A percentile compares a stretch with the other conserved stretches of the same genome.
phyloP scores from a whole-genome alignment of 169 alveolate species.

The Eimeria praecox region DNA sequence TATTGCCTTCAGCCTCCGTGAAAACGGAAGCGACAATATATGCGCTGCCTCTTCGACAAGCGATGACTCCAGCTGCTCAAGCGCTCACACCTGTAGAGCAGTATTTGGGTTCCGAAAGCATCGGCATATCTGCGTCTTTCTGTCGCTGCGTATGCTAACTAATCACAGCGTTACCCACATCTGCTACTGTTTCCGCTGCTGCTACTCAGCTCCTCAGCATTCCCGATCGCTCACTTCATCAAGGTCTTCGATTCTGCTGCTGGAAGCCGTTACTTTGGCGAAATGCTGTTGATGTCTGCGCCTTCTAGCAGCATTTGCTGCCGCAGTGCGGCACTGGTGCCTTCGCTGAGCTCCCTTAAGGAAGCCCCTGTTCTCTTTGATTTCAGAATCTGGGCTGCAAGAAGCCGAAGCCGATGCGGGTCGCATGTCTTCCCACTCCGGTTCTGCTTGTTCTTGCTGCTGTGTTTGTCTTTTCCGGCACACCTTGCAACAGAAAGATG shows the following conservation, averaged over 20 bases:
- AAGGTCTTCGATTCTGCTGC: conserved; percentile 43
- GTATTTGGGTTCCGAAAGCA: neutral
- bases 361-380: neutral
- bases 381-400: neutral
- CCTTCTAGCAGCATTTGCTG: conserved; percentile 38
- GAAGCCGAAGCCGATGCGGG: neutral
- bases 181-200: neutral
- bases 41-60: neutral
- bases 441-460: neutral
- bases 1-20: neutral
- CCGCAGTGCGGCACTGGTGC: conserved; percentile 37
- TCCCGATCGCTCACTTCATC: neutral
- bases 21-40: neutral
- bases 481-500: neutral
- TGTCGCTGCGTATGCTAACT: neutral
- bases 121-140: neutral
- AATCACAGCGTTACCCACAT: neutral
- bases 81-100: neutral
- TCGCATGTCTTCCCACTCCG: conserved; percentile 11
- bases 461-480: neutral
- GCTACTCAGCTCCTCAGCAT: neutral
- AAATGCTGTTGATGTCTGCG: conserved; percentile 21
- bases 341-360: neutral
- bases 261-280: neutral
- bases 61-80: conserved; percentile 26